phyloP scores from a whole-genome alignment of 495 filamentous ascomycete genomes.

The Talaromyces stipitatus region DNA sequence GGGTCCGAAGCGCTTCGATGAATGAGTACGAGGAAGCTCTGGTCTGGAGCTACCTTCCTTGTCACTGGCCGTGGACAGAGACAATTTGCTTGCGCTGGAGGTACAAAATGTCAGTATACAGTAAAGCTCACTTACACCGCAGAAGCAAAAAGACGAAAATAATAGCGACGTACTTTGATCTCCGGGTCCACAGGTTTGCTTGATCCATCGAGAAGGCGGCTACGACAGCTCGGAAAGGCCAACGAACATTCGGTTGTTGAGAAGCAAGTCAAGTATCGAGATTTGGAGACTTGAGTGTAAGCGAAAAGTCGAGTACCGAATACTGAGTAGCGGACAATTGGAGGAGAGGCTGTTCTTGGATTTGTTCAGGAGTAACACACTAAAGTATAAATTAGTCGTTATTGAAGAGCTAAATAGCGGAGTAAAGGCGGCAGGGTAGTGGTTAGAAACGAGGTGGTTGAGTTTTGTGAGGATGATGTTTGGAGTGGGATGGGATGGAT shows the following conservation, averaged over 20 bases:
- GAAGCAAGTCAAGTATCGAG: constrained; percentile 15
- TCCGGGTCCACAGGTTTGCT: constrained; percentile 80
- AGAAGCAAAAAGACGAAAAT: neutral
- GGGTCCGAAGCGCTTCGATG: constrained; percentile 68
- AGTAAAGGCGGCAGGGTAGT: neutral
- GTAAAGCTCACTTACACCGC: too few species aligned
- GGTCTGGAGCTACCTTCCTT: constrained; percentile 54
- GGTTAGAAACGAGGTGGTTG: neutral
- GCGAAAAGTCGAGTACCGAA: constrained; percentile 19
- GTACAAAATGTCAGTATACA: constrained; percentile 9
- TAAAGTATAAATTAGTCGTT: neutral
- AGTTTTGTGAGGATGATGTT: neutral
- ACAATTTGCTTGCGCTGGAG: constrained; percentile 75
- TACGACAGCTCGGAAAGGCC: constrained; percentile 32
- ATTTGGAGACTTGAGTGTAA: constrained; percentile 9
- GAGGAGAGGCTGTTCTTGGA: neutral
- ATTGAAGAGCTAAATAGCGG: neutral
- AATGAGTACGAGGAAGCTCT: constrained; percentile 54
- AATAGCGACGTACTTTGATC: constrained; percentile 69
- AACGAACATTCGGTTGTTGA: constrained; percentile 28
- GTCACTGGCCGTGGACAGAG: constrained; percentile 56
- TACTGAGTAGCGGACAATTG: constrained; percentile 12
- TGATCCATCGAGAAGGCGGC: constrained; percentile 50
- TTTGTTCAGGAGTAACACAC: neutral
- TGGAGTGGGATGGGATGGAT: constrained; percentile 2